phyloP scores from a whole-genome alignment of 2,329 filamentous ascomycete species.

The Capronia americana region DNA sequence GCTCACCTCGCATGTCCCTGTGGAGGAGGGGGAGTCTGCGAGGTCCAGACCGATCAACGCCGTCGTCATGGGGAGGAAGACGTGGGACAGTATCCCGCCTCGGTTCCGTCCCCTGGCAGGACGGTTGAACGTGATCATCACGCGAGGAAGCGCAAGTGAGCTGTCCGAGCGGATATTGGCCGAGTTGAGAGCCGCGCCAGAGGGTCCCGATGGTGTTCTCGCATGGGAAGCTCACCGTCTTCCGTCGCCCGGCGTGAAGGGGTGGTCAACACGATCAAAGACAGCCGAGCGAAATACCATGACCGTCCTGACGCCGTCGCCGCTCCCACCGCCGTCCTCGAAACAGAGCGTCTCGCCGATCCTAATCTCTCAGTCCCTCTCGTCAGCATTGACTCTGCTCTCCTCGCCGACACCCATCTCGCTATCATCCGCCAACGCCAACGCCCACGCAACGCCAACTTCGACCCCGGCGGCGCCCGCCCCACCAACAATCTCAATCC shows the following conservation, averaged over 20 bases:
- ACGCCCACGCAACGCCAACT: constrained; percentile 32
- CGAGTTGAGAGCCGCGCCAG: constrained; percentile 44
- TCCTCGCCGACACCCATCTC: constrained; percentile 21
- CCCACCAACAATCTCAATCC: constrained; percentile 46
- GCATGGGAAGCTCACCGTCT: constrained; percentile 22
- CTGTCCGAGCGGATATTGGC: constrained; percentile 44
- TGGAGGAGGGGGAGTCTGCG: constrained; percentile 33
- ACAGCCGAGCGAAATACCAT: neutral
- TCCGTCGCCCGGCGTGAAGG: neutral
- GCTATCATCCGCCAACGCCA: constrained; percentile 23
- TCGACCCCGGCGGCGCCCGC: neutral
- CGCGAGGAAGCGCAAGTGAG: constrained; percentile 48
- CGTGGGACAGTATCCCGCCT: constrained; percentile 86
- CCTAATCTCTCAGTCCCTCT: constrained; percentile 28
- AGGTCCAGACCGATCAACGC: constrained; percentile 64
- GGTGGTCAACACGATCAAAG: neutral
- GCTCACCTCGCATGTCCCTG: constrained; percentile 65
- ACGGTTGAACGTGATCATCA: constrained; percentile 82
- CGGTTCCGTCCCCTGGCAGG: constrained; percentile 79
- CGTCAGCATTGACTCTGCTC: constrained; percentile 27
- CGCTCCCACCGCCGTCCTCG: constrained; percentile 10
- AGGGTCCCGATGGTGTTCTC: constrained; percentile 28
- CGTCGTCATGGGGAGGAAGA: constrained; percentile 97
- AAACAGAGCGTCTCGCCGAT: constrained; percentile 21
- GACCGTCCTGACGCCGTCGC: constrained; percentile 28